Evolutionary conservation across 768 basidiomycete genomes (phyloP), one percentile per base, ranked within the genome.

Genomic region (Heimioporus sp.): DNA sequence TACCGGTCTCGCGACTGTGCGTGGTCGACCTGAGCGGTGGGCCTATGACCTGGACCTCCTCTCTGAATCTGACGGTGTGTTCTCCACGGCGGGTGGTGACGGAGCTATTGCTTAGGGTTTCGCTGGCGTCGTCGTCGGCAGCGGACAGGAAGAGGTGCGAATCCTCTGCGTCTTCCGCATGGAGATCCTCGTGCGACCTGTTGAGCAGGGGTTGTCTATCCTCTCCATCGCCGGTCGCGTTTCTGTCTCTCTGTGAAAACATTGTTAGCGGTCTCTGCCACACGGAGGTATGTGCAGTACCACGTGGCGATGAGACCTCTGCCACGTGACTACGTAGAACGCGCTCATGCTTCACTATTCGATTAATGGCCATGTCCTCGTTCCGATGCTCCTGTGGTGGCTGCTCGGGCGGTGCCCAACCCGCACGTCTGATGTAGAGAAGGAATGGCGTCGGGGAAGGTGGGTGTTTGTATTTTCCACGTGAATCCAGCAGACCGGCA

Each of bases 1-100:
- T 66, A 92, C 90, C 88, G 66, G 83, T 75, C 74, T 93, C 91
- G 51, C 92, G 84, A 65, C 90, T 92, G 48, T 83, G 73, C 28
- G 76, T 70, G 20, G 86, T 90, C 19, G 90, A 93, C 65, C 82
- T 78, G 35, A 92, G 70, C 6, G 86, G 75, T 0, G 85, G 86
- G 5, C 76, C 79, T 60, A 87, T 83, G 40, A 87, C 77, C 54
- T 86, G 82, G 2, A 87, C 83, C 34, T 84, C 78, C 46, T 90
- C 85, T 53, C 80, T 72, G 62, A 90, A 89, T 40, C 83, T 76
- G 37, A 90, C 86, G 10, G 67, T 69, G 32, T 80, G 78, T 24
- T 74, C 73, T 17, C 71, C 61, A 43, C 71, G 71, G 3, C 70
- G 66, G 53, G 72, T 57, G 10, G 65, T 58, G 15, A 70, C 68